These are phyloP conservation scores for Colletotrichum orchidophilum DNA, from an alignment of 2,329 filamentous ascomycete species.

Conservation along the genomic window DNA sequence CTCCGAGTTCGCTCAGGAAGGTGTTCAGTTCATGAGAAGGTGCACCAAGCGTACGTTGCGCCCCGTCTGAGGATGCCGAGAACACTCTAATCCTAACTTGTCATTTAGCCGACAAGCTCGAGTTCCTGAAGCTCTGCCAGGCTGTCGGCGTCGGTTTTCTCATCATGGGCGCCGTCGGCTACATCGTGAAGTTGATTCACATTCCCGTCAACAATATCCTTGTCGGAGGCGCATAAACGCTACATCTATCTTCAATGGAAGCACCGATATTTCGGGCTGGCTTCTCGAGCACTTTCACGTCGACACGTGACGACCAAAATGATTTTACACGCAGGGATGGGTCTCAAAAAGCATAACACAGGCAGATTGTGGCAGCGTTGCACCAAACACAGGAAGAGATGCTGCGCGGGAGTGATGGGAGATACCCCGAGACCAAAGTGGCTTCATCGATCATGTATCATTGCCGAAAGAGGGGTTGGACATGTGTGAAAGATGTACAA, in stretches of 20 bases:
- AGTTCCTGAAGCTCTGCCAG: conserved; percentile 58
- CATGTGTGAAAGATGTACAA: conserved; percentile 30
- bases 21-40: conserved; percentile 69
- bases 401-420: conserved; percentile 11
- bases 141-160: conserved; percentile 76
- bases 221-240: conserved; percentile 69
- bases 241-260: neutral
- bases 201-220: conserved; percentile 77
- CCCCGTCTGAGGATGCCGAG: neutral
- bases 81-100: neutral
- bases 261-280: conserved; percentile 4
- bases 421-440: conserved; percentile 30
- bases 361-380: conserved; percentile 14
- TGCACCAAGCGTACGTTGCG: conserved; percentile 67
- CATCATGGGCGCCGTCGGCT: conserved; percentile 76
- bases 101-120: conserved; percentile 46
- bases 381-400: conserved; percentile 1
- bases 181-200: conserved; percentile 77
- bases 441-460: conserved; percentile 32
- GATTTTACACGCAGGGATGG: conserved; percentile 26
- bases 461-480: conserved; percentile 31
- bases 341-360: conserved; percentile 18
- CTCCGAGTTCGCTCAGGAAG: conserved; percentile 71
- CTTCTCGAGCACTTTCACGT: conserved; percentile 13
- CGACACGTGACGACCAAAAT: conserved; percentile 14